These are phyloP conservation scores for Parietichytrium sp. DNA, from an alignment of 108 stramenopile genomes.

Conservation along the genomic window DNA sequence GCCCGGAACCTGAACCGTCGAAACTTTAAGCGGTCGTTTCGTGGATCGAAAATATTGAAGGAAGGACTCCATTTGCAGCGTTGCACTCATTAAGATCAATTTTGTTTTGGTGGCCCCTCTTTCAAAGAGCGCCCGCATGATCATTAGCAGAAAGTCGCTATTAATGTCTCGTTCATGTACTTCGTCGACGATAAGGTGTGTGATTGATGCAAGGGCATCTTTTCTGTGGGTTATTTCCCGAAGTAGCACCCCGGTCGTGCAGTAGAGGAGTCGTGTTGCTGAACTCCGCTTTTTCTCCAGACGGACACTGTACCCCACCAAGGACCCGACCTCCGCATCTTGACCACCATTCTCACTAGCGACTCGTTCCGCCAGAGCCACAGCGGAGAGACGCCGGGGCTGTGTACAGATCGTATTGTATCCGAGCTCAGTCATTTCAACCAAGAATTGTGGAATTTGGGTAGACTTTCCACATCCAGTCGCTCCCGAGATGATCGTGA, in stretches of 20 bases:
- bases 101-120: conserved; percentile 11
- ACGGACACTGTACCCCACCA: conserved; percentile 74
- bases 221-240: conserved; percentile 66
- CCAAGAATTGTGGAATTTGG: conserved; percentile 79
- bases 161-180: conserved; percentile 71
- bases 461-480: conserved; percentile 79
- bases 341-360: conserved; percentile 68
- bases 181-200: conserved; percentile 78
- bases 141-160: conserved; percentile 69
- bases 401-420: conserved; percentile 76
- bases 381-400: conserved; percentile 82
- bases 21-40: neutral
- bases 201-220: conserved; percentile 56
- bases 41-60: conserved; percentile 69
- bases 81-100: conserved; percentile 80
- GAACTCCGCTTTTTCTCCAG: conserved; percentile 55
- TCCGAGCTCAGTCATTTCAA: conserved; percentile 60
- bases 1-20: conserved; percentile 42
- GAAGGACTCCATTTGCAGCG: conserved; percentile 75
- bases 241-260: conserved; percentile 80
- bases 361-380: conserved; percentile 82
- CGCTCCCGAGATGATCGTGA: conserved; percentile 69
- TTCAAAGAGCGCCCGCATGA: conserved; percentile 53
- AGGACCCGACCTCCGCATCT: conserved; percentile 54
- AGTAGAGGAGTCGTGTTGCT: conserved; percentile 65